Evolutionary conservation across 208 protist genomes (phyloP).

Genomic region (Endotrypanum monterogeii): DNA sequence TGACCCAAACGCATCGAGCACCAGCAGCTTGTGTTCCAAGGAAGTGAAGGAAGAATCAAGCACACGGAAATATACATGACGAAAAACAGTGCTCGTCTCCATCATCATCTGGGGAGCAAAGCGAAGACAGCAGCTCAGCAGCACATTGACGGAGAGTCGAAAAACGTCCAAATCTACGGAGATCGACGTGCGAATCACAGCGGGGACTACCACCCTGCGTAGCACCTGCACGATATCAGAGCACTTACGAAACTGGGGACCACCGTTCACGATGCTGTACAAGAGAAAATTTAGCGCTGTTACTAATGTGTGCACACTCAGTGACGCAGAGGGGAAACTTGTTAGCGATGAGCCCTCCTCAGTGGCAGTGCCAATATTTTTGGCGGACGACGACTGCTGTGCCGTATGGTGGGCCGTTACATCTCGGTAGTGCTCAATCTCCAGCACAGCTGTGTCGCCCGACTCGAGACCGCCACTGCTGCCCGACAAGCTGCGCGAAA

Average conservation of each 20-base stretch:
- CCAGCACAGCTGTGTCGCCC: not conserved
- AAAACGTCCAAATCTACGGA: constrained; percentile 87
- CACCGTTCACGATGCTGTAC: constrained; percentile 86
- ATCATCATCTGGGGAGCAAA: constrained; percentile 93
- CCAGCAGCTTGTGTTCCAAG: constrained; percentile 88
- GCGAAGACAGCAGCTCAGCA: constrained; percentile 79
- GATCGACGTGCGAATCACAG: constrained; percentile 86
- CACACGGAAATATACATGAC: constrained; percentile 92
- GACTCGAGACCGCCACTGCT: not conserved
- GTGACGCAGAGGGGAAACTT: constrained; percentile 12
- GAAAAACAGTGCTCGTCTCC: constrained; percentile 94
- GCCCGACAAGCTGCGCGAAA: constrained; percentile 3
- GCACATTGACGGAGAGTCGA: constrained; percentile 90
- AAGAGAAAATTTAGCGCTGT: constrained; percentile 65
- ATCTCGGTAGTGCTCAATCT: constrained; percentile 1
- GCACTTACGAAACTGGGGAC: constrained; percentile 83
- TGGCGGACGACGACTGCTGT: not conserved
- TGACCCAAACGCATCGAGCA: constrained; percentile 84
- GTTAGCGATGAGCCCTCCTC: constrained; percentile 10
- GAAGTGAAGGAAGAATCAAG: constrained; percentile 87
- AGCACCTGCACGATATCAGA: constrained; percentile 72
- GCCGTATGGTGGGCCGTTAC: not conserved
- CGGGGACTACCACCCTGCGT: constrained; percentile 79
- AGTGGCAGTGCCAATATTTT: not conserved
- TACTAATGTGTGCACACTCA: constrained; percentile 32